Conservation (phyloP, 75 land plant genomes). For the Picea sitchensis region DNA sequence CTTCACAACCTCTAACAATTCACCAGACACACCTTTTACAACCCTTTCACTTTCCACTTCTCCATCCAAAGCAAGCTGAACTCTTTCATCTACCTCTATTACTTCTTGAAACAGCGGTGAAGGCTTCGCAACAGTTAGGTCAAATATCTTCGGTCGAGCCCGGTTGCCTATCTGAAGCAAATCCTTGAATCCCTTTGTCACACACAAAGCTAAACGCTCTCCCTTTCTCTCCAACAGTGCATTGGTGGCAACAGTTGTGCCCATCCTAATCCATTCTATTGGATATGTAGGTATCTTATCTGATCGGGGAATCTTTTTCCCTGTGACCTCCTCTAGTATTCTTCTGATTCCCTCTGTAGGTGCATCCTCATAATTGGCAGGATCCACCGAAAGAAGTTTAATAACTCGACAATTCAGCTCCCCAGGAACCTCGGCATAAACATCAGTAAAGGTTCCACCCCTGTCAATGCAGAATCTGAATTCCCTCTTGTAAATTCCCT, state of each 20-base stretch:
- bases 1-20: constrained; percentile 68
- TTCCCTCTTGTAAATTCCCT: constrained; percentile 25
- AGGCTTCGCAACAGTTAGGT: constrained; percentile 83
- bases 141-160: constrained; percentile 92
- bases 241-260: constrained; percentile 99
- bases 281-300: constrained; percentile 80
- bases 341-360: constrained; percentile 93
- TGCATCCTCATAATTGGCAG: constrained; percentile 95
- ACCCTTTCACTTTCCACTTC: constrained; percentile 9
- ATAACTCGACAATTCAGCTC: constrained; percentile 55
- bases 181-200: constrained; percentile 83
- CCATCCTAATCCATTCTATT: constrained; percentile 99
- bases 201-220: constrained; percentile 86
- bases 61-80: constrained; percentile 58
- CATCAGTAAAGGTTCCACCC: constrained; percentile 99
- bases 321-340: constrained; percentile 82
- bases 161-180: constrained; percentile 93
- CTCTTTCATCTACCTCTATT: constrained; percentile 87
- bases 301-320: constrained; percentile 66
- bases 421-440: constrained; percentile 97
- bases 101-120: constrained; percentile 93
- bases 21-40: constrained; percentile 84
- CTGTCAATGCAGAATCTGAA: constrained; percentile 97
- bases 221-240: constrained; percentile 94
- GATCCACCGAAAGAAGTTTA: constrained; percentile 95